Conservation (phyloP, 805 yeast genomes). For the Cyberlindnera americana region DNA sequence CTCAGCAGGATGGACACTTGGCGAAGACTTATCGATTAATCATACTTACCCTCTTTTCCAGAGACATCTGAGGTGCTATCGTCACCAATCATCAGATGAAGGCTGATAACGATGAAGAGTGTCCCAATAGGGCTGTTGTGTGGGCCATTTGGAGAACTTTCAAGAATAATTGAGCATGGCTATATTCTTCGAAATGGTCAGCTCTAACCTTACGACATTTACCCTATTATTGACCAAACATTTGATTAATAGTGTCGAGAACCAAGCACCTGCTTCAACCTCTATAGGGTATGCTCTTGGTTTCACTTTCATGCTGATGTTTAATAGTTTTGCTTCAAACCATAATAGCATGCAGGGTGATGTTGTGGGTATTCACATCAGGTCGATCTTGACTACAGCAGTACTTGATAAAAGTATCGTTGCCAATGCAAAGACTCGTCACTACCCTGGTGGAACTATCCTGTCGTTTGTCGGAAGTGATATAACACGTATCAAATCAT, state of each 20-base stretch:
- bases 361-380: not conserved
- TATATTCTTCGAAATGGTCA: not conserved
- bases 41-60: constrained; percentile 33
- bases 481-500: constrained; percentile 61
- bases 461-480: constrained; percentile 79
- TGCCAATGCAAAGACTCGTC: constrained; percentile 51
- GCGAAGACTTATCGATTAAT: constrained; percentile 38
- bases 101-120: too few relatives aligned
- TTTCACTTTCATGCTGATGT: not conserved
- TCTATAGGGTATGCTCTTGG: constrained; percentile 80
- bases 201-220: constrained; percentile 19
- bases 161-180: not conserved
- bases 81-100: not conserved
- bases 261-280: constrained; percentile 34
- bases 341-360: not conserved
- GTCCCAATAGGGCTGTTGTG: constrained; percentile 19
- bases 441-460: constrained; percentile 61
- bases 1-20: constrained; percentile 53
- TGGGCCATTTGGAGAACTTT: constrained; percentile 29
- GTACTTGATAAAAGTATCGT: constrained; percentile 61
- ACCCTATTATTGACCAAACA: constrained; percentile 50
- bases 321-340: not conserved
- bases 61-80: constrained; percentile 23
- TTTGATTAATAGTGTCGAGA: constrained; percentile 42
- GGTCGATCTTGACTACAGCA: constrained; percentile 53